Percentiles rank a stretch among this genome's conserved stretches.
Evolutionary conservation across 768 basidiomycete species (phyloP).

Genomic region (Russula foetens): DNA sequence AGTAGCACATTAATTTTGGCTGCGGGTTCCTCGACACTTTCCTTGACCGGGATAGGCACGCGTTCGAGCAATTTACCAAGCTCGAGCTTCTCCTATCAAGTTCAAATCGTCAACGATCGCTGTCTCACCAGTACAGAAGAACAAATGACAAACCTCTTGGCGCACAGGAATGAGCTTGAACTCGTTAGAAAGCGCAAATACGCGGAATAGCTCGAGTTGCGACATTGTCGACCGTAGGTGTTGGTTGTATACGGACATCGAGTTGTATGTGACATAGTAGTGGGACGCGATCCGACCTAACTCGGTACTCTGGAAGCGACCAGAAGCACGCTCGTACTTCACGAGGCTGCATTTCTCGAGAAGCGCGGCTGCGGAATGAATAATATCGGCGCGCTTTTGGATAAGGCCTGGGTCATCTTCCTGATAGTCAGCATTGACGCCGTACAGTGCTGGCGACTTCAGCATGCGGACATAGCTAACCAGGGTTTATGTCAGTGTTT

Average conservation of each 20-base stretch:
- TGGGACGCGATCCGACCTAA: constrained; percentile 91
- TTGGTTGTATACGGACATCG: constrained; percentile 96
- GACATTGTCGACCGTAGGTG: constrained; percentile 85
- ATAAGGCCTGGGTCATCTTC: constrained; percentile 76
- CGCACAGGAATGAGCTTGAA: constrained; percentile 89
- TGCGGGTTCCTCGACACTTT: constrained; percentile 90
- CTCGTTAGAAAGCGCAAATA: constrained; percentile 92
- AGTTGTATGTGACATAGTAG: constrained; percentile 91
- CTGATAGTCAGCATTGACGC: constrained; percentile 82
- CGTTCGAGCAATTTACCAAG: constrained; percentile 84
- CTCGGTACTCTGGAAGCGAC: constrained; percentile 88
- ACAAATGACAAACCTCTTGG: constrained; percentile 39
- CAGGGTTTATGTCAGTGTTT: constrained; percentile 18
- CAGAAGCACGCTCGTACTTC: constrained; percentile 86
- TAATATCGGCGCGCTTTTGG: constrained; percentile 91
- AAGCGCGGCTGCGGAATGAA: constrained; percentile 86
- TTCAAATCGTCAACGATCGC: not conserved
- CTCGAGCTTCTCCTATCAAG: constrained; percentile 70
- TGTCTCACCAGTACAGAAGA: constrained; percentile 3
- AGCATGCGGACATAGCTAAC: constrained; percentile 91
- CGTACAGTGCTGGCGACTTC: constrained; percentile 78
- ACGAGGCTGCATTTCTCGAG: constrained; percentile 91
- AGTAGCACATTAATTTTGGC: constrained; percentile 96
- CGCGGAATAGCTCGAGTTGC: constrained; percentile 84
- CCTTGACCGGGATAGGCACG: constrained; percentile 96